Base-by-base conservation (phyloP, 805 yeast genomes). In the Torulaspora maleeae region DNA sequence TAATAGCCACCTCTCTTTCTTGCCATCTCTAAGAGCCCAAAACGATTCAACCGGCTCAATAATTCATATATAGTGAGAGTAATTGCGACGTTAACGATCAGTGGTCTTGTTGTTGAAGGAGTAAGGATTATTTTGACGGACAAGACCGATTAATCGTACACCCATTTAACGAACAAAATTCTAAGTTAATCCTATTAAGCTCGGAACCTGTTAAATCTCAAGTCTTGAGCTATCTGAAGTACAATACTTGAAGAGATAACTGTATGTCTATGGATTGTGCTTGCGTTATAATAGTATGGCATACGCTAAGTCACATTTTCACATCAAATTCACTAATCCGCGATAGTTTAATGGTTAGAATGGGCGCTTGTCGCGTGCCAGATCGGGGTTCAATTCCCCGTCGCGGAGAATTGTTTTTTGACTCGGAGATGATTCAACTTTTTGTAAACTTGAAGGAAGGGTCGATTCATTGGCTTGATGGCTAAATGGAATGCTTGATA, bases 1-100 rank as follows among this genome's bases (percentile, higher is more conserved):
- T 80, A 81, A 50, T 52, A 75, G 5, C 60, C 45, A 3, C 49
- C 48, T 41, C 4, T 15, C 17, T 58, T 58, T 4, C 52, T 53
- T 40, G 55, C 58, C 55, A 50, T 48, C 10, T 4, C 35, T 12
- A 32, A 16, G 35, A 32, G 16, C 35, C 35, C 13, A 5, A 16
- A 10, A 19, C 4, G 16, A 22, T 8, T 32, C n/a, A 32, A 13
- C 3, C 12, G 17, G 16, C 17, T 4, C 19, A 15, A 9, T 19
- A 32, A 32, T 22, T 9, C 20, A 3, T 16, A 20, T 3, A 9
- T 15, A 5, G 16, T 16, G 5, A 16, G 11, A 3, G 7, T 19
- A 32, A 32, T 16, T 19, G 16, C 17, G 35, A 32, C 22, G n/a
- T 16, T 16, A 32, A 6, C 22, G 7, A 28, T n/a, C 13, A 28